Base-by-base conservation (phyloP, 768 basidiomycete species). In the Amanita jacksonii region DNA sequence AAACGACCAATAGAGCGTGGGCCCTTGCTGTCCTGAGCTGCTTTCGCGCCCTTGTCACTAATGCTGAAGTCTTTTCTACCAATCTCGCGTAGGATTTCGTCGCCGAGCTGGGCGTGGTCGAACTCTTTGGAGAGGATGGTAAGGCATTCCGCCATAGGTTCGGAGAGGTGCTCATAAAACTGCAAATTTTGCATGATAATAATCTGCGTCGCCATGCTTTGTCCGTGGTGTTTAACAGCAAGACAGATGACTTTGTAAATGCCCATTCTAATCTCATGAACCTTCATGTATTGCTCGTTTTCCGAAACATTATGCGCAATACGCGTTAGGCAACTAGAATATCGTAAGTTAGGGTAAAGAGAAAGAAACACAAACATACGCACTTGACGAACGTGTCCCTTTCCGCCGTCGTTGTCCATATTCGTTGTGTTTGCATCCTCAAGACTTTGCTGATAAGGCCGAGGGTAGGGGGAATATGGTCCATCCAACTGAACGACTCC, bases 111-210 rank as follows among this genome's bases (percentile, higher is more conserved):
- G 1, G 79, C 68, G 48, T 90, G 79, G 60, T 96, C 93, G 54
- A 85, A 97, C 43, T 94, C 85, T 45, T 81, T 81, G 6, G 83
- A 76, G 12, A 96, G 74, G 38, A 81, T 66, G 24, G 79, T 72
- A 19, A 98, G 70, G 37, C 86, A 80, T 52, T 97, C 94, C 0
- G 96, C 94, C 80, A 97, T 85, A 1, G 85, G 82, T 55, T 98
- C 94, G 0, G 88, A 79, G 16, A 96, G 75, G 56, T 98, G 94
- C 52, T 99, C 96, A 52, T 81, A 89, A 61, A 93, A 94, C 48
- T 93, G 91, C 10, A 99, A 68, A 37, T 77, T 79, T 57, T 96
- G 92, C 63, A 94, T 85, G 62, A 99, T 87, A 49, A 74, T 77
- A 48, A 86, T 93, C 56, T 94, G 91, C 0, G 88, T 87, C 16